Base-by-base conservation (phyloP, 2,329 filamentous ascomycete genomes). In the Microdochium trichocladiopsis region DNA sequence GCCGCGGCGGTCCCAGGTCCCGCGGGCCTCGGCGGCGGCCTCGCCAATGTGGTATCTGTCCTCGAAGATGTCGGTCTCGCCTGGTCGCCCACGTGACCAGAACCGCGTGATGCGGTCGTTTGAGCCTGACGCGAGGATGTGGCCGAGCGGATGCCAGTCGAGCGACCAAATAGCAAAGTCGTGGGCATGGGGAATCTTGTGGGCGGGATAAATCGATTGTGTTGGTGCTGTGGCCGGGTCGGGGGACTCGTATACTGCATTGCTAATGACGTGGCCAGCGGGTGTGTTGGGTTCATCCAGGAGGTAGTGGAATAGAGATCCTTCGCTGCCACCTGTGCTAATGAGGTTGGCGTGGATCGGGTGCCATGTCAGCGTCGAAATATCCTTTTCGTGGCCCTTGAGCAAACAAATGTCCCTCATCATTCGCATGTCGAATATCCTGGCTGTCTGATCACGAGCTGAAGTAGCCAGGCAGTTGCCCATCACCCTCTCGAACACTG, bases 101-200 rank as follows among this genome's bases (percentile, higher is more conserved):
- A 99, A 99, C 48, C 94, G 86, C 2, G 94, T 97, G 56, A 96
- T 92, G 41, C 94, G 87, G 68, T 99, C 94, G 68, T 99, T 97
- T 11, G 92, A 96, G 12, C 94, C 94, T 2, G 93, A 95, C 1
- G 92, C 92, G 8, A 99, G 80, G 57, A 99, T 93, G 65, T 99
- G 94, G 25, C 94, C 94, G 0, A 97, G 78, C 1, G 94, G 94
- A 66, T 99, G 94, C 92, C 94, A 99, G 72, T 96, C 92, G 49
- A 99, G 80, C 18, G 92, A 95, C 94, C 94, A 99, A 58, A 99
- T 94, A 18, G 91, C 90, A 66, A 92, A 95, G 60, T 95, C 89
- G 67, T 99, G 94, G 0, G 94, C 94, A 63, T 86, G 93, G 8
- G 88, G 83, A 28, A 96, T 73, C 62, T 84, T 87, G 73, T 97